Percentiles rank a stretch among this genome's conserved stretches.
phyloP scores from a whole-genome alignment of 1,139 yeast species.

The Kodamaea sp. region DNA sequence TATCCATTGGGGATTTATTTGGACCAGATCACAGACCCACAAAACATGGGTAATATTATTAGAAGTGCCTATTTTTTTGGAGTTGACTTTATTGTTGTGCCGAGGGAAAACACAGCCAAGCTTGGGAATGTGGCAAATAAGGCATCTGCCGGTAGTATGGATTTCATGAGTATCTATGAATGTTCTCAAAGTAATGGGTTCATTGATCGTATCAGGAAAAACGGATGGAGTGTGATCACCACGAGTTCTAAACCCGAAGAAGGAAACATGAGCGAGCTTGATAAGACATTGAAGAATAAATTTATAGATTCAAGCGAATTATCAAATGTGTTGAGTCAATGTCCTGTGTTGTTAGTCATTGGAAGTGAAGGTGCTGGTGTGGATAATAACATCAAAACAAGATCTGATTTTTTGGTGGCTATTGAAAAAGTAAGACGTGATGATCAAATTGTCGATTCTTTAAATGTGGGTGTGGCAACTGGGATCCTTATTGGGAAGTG shows the following conservation, averaged over 20 bases:
- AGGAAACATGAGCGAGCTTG: slow-evolving; percentile 18
- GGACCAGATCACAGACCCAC: slow-evolving; percentile 87
- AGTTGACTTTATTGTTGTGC: slow-evolving; percentile 72
- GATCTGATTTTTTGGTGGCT: slow-evolving; percentile 64
- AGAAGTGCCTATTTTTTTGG: slow-evolving; percentile 83
- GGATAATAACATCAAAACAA: slow-evolving; percentile 56
- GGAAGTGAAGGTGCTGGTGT: slow-evolving; percentile 89
- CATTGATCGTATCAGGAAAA: slow-evolving; percentile 49
- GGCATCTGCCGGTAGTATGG: slow-evolving; percentile 87
- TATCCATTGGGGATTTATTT: slow-evolving; percentile 72
- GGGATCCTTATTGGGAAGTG: slow-evolving; percentile 58
- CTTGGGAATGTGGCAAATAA: slow-evolving; percentile 76
- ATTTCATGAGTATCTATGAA: slow-evolving; percentile 60
- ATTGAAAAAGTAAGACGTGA: slow-evolving; percentile 37
- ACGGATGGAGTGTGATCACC: slow-evolving; percentile 76
- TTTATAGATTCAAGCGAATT: slow-evolving; percentile 43
- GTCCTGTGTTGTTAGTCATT: slow-evolving; percentile 68
- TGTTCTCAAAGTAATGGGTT: slow-evolving; percentile 58
- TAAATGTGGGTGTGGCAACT: slow-evolving; percentile 88
- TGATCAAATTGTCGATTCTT: slow-evolving; percentile 60
- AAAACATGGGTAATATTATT: slow-evolving; percentile 82
- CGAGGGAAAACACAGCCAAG: slow-evolving; percentile 69
- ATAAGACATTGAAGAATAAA: slow-evolving; percentile 26
- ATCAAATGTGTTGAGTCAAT: slow-evolving; percentile 33
- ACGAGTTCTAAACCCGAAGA: slow-evolving; percentile 42